A percentile compares a stretch with the other conserved stretches of the same genome.
Evolutionary conservation across 495 filamentous ascomycete species (phyloP).

Genomic region (Penicillium tannophilum): DNA sequence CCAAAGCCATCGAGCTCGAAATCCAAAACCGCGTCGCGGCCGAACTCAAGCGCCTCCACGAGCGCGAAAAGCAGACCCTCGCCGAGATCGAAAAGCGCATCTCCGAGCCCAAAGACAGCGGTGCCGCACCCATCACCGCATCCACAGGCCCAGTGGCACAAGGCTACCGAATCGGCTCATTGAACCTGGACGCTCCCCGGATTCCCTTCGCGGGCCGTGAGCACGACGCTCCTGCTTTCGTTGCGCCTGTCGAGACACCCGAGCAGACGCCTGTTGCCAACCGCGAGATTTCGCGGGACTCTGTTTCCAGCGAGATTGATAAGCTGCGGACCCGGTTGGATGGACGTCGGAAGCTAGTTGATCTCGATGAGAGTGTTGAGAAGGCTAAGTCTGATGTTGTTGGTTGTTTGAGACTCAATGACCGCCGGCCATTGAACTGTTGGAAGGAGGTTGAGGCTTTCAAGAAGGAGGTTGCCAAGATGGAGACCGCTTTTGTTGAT

Average conservation of each 20-base stretch:
- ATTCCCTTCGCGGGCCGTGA: slow-evolving; percentile 52
- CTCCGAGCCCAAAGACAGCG: slow-evolving; percentile 39
- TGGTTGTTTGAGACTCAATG: slow-evolving; percentile 80
- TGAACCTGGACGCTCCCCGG: slow-evolving; percentile 51
- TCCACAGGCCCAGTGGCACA: slow-evolving; percentile 35
- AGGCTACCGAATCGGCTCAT: slow-evolving; percentile 43
- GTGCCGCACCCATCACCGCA: slow-evolving; percentile 33
- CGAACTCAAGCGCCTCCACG: slow-evolving; percentile 76
- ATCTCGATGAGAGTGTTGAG: slow-evolving; percentile 66
- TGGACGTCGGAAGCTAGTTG: slow-evolving; percentile 68
- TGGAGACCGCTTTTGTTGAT: slow-evolving; percentile 87
- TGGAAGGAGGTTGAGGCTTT: slow-evolving; percentile 93
- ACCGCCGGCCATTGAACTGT: slow-evolving; percentile 90
- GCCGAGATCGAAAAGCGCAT: slow-evolving; percentile 59
- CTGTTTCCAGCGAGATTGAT: slow-evolving; percentile 68
- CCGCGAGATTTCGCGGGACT: slow-evolving; percentile 52
- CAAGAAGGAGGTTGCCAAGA: slow-evolving; percentile 76
- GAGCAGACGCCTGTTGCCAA: slow-evolving; percentile 29
- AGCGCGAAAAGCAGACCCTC: slow-evolving; percentile 61
- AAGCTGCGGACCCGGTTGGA: slow-evolving; percentile 73
- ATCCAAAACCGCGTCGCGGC: slow-evolving; percentile 84
- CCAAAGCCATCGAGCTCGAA: slow-evolving; percentile 79
- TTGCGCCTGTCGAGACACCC: slow-evolving; percentile 18
- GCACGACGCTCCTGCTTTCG: slow-evolving; percentile 27
- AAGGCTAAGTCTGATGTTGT: slow-evolving; percentile 76